Conservation (phyloP, 345 rosid species). For the Durio zibethinus region DNA sequence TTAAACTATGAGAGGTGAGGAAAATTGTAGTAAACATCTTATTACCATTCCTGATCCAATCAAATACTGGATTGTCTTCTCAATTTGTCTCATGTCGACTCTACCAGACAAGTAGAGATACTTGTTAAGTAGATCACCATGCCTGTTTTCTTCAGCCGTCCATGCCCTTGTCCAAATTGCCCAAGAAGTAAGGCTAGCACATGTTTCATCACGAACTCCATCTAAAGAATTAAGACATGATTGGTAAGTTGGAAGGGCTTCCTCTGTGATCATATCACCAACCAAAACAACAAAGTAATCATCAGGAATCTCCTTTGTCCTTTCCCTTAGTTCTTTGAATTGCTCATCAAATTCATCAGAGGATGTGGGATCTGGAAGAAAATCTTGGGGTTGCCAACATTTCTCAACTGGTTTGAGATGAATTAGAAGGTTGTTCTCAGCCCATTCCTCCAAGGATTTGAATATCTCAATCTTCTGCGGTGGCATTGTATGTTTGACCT, state of each 20-base stretch:
- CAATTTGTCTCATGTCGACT: conserved; percentile 66
- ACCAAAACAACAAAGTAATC: conserved; percentile 68
- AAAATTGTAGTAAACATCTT: conserved; percentile 26
- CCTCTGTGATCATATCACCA: conserved; percentile 62
- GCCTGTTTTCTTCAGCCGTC: conserved; percentile 80
- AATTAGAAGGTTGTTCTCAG: conserved; percentile 59
- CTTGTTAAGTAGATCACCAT: conserved; percentile 69
- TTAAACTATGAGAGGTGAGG: not conserved
- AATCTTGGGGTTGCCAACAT: conserved; percentile 93
- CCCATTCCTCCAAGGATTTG: conserved; percentile 86
- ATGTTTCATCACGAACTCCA: conserved; percentile 48
- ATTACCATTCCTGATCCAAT: conserved; percentile 80
- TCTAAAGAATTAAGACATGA: conserved; percentile 50
- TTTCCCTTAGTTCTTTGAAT: conserved; percentile 71
- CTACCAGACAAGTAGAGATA: conserved; percentile 71
- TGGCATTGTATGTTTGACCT: conserved; percentile 88
- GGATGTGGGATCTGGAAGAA: conserved; percentile 81
- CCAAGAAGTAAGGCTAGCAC: conserved; percentile 75
- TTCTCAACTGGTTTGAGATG: conserved; percentile 87
- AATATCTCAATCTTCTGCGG: conserved; percentile 89
- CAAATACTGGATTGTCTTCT: conserved; percentile 68
- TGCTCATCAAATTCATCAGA: conserved; percentile 81
- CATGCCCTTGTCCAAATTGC: conserved; percentile 69
- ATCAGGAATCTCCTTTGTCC: conserved; percentile 80
- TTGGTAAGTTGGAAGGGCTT: conserved; percentile 60